Base-by-base conservation (phyloP, 176 grass and related monocot species). In the Elaeis guineensis region DNA sequence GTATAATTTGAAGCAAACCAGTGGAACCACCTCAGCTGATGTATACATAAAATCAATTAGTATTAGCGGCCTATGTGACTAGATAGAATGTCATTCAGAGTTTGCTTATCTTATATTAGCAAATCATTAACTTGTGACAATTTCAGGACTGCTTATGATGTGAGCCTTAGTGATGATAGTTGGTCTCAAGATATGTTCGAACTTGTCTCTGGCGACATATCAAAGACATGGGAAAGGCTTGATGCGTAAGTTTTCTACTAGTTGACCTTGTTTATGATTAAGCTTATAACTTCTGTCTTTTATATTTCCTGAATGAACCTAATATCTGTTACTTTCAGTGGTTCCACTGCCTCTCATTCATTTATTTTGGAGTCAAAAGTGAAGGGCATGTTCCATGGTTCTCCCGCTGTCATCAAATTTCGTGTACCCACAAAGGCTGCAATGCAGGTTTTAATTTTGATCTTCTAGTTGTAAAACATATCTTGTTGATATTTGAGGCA, bases 71-170 rank as follows among this genome's bases (percentile, higher is more conserved):
- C 11, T 44, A 39, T 39, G 35, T 44, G 11, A 12, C 35, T 44
- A 44, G 35, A 44, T 44, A 3, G 35, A 14, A 44, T 44, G 11
- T 44, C 6, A 2, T 35, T 35, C 35, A 44, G 8, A 3, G 8
- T 44, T 44, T 44, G 9, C 2, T 8, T 44, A 3, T 44, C 35
- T 44, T 44, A 44, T 44, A 44, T 44, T 44, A 14, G 11, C 11
- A 3, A 44, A 44, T 12, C 35, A 11, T 44, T 9, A 44, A 8
- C 35, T 73, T 64, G 18, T 5, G 19, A 60, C 49, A 55, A n/a
- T 73, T 55, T 18, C 57, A 98, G 93, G 69, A 98, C 87, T 83
- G 93, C 93, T n/a, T 98, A 98, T 79, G 87, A 98, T 72, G 81
- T 98, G 70, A 74, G 49, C 66, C 72, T 98, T 53, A 92, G 78